These are phyloP conservation scores for Sambucus nigra DNA, from an alignment of 129 eudicot species.

Conservation along the genomic window DNA sequence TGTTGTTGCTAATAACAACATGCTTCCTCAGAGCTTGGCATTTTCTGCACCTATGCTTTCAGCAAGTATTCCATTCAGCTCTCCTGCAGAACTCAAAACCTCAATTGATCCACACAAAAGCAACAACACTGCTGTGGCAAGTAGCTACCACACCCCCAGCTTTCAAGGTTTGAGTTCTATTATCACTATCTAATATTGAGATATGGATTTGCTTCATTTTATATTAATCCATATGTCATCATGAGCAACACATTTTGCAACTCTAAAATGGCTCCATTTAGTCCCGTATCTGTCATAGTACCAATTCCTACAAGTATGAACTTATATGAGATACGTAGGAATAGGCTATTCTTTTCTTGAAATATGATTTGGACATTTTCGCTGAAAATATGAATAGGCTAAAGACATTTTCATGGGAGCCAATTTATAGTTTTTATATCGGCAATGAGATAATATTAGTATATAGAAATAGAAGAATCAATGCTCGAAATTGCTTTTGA, in stretches of 20 bases:
- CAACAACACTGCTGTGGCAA: slow-evolving; percentile 17
- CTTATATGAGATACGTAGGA: no score
- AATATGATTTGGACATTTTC: no score
- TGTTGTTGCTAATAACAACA: slow-evolving; percentile 48
- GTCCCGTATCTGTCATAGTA: not conserved
- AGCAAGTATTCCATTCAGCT: slow-evolving; percentile 33
- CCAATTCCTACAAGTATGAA: no score
- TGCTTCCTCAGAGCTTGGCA: slow-evolving; percentile 44
- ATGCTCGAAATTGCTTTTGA: no score
- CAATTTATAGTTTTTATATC: no score
- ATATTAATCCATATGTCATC: not conserved
- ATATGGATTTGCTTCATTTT: not conserved
- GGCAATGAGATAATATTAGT: no score
- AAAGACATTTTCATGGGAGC: no score
- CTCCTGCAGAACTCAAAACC: slow-evolving; percentile 36
- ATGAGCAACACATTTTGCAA: not conserved
- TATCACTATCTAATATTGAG: not conserved
- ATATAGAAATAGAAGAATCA: no score
- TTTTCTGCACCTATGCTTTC: slow-evolving; percentile 44
- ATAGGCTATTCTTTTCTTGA: no score
- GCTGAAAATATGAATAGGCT: no score
- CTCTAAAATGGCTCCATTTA: not conserved
- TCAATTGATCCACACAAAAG: slow-evolving; percentile 21
- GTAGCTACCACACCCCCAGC: slow-evolving; percentile 35
- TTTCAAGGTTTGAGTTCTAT: slow-evolving; percentile 40